A percentile compares a stretch with the other conserved stretches of the same genome.
phyloP scores from a whole-genome alignment of 2,329 filamentous ascomycete species.

The Botrytis aclada region DNA sequence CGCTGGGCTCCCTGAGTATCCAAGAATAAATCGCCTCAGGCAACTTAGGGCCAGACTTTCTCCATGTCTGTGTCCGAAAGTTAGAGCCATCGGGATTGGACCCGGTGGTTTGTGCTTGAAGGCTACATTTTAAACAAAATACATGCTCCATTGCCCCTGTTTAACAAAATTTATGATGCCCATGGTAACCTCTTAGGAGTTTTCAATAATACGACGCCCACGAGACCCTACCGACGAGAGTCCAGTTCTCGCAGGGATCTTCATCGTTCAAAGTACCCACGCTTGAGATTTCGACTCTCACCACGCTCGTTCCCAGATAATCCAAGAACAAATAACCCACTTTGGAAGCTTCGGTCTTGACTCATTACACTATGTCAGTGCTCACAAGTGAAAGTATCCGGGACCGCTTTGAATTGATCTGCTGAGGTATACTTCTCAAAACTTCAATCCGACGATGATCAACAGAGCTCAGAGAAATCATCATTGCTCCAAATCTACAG shows the following conservation, averaged over 20 bases:
- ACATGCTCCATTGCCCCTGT: not conserved
- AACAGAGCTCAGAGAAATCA: conserved; percentile 8
- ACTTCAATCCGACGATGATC: not conserved
- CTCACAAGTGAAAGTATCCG: not conserved
- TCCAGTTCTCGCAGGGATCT: not conserved
- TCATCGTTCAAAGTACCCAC: not conserved
- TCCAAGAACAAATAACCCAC: not conserved
- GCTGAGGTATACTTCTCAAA: not conserved
- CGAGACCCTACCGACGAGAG: not conserved
- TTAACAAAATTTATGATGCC: not conserved
- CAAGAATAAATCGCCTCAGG: not conserved
- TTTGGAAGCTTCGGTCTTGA: not conserved
- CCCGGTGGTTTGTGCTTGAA: not conserved
- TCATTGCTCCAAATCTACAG: not conserved
- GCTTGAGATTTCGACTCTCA: not conserved
- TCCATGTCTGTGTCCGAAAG: not conserved
- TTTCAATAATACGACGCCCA: not conserved
- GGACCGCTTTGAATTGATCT: not conserved
- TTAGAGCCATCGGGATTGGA: not conserved
- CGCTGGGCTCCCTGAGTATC: not conserved
- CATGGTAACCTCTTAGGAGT: not conserved
- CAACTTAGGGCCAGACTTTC: conserved; percentile 1
- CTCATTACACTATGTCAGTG: not conserved
- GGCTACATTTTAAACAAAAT: not conserved
- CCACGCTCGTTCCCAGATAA: not conserved